phyloP scores from a whole-genome alignment of 2,329 filamentous ascomycete species.

The Cercospora canescens region DNA sequence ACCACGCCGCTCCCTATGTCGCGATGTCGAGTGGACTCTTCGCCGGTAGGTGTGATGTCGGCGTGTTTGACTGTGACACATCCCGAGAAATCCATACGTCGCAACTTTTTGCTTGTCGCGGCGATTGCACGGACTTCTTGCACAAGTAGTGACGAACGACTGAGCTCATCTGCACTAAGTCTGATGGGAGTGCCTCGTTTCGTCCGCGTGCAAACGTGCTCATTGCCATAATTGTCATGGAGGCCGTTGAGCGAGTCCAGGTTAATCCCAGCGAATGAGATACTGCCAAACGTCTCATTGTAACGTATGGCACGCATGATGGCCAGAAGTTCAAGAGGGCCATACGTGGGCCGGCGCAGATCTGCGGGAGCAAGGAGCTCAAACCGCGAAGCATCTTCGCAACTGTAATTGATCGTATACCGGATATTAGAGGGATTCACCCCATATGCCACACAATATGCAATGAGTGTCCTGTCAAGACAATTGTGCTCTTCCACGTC shows the following conservation, averaged over 20 bases:
- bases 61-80: constrained; percentile 58
- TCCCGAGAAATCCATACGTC: constrained; percentile 65
- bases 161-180: constrained; percentile 55
- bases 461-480: constrained; percentile 67
- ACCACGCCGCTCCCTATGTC: constrained; percentile 69
- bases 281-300: constrained; percentile 67
- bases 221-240: constrained; percentile 60
- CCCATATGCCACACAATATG: constrained; percentile 69
- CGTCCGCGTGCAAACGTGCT: constrained; percentile 62
- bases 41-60: constrained; percentile 40
- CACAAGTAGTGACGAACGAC: constrained; percentile 60
- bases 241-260: constrained; percentile 65
- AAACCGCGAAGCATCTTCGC: constrained; percentile 68
- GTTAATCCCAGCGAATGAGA: constrained; percentile 66
- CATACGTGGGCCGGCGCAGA: constrained; percentile 55
- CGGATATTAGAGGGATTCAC: constrained; percentile 67
- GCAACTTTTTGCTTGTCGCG: constrained; percentile 63
- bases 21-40: constrained; percentile 45
- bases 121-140: constrained; percentile 69
- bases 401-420: constrained; percentile 61
- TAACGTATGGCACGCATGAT: constrained; percentile 70
- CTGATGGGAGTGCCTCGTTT: constrained; percentile 57
- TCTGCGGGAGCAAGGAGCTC: constrained; percentile 60
- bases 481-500: constrained; percentile 61
- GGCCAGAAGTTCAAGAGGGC: constrained; percentile 63